Evolutionary conservation across 768 basidiomycete genomes (phyloP).

Genomic region (Mycena galericulata): DNA sequence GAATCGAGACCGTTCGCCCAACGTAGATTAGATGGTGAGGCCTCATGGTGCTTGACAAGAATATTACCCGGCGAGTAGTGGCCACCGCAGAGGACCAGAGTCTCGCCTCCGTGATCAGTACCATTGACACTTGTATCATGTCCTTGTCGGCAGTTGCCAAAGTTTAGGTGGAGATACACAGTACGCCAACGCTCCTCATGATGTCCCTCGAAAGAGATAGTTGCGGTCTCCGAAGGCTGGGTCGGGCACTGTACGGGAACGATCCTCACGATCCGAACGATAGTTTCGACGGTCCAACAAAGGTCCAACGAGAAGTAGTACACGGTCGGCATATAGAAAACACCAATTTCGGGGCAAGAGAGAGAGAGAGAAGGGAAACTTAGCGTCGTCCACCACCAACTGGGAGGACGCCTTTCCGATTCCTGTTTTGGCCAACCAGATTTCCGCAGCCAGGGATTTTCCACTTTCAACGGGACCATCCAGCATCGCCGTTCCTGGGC

Average conservation of each 20-base stretch:
- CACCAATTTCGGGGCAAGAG: constrained; percentile 57
- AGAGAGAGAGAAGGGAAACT: constrained; percentile 36
- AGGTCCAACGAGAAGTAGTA: constrained; percentile 62
- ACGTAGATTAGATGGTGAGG: no score
- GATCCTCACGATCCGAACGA: constrained; percentile 41
- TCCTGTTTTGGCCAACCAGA: constrained; percentile 50
- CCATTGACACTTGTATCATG: not conserved
- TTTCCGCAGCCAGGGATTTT: constrained; percentile 47
- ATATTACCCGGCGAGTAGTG: not conserved
- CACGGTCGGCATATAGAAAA: constrained; percentile 69
- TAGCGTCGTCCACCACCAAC: constrained; percentile 44
- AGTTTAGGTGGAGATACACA: not conserved
- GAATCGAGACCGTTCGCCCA: not conserved
- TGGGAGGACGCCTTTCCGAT: constrained; percentile 37
- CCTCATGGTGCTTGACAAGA: no score
- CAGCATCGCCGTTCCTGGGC: constrained; percentile 82
- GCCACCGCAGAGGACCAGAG: no score
- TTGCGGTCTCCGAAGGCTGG: constrained; percentile 26
- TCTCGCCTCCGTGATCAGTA: not conserved
- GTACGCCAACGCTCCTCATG: constrained; percentile 35
- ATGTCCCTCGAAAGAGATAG: constrained; percentile 26
- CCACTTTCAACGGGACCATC: constrained; percentile 73
- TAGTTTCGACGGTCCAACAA: constrained; percentile 58
- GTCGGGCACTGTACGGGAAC: constrained; percentile 38
- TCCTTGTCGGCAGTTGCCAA: constrained; percentile 16